A percentile compares a stretch with the other conserved stretches of the same genome.
Evolutionary conservation across 148 eudicot genomes (phyloP).

Genomic region (Chenopodium berlandieri): DNA sequence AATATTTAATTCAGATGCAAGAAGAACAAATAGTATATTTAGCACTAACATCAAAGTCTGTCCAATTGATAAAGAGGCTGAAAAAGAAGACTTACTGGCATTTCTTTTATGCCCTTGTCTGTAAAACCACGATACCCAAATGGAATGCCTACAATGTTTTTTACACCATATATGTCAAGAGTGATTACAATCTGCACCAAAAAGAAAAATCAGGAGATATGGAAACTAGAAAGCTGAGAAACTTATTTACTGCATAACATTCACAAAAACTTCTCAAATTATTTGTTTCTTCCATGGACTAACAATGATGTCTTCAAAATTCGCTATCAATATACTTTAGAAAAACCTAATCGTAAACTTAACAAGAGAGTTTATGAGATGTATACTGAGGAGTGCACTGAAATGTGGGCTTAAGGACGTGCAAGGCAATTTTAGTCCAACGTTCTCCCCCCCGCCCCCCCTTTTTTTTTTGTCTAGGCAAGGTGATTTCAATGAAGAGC

Average conservation of each 20-base stretch:
- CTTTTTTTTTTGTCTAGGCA: too few species aligned
- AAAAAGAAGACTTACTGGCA: slow-evolving; percentile 58
- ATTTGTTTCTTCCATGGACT: not conserved
- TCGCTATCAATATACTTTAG: too few species aligned
- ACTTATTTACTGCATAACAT: not conserved
- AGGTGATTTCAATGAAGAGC: too few species aligned
- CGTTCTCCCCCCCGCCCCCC: too few species aligned
- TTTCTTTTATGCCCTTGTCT: slow-evolving; percentile 59
- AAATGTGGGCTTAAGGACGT: too few species aligned
- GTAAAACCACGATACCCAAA: slow-evolving; percentile 97
- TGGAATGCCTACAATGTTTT: slow-evolving; percentile 88
- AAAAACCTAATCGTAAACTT: too few species aligned
- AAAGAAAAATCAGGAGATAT: slow-evolving; percentile 4
- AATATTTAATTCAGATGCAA: not conserved
- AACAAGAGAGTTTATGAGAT: not conserved
- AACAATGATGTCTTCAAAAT: not conserved
- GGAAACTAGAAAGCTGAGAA: not conserved
- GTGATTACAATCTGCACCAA: slow-evolving; percentile 88
- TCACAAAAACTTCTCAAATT: not conserved
- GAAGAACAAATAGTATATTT: not conserved
- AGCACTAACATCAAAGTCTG: not conserved
- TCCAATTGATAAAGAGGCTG: not conserved
- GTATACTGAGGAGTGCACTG: not conserved
- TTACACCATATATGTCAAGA: slow-evolving; percentile 96
- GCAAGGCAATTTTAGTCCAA: too few species aligned